A percentile compares a stretch with the other conserved stretches of the same genome.
Conservation (phyloP, 2,329 filamentous ascomycete species). For the Claviceps purpurea region DNA sequence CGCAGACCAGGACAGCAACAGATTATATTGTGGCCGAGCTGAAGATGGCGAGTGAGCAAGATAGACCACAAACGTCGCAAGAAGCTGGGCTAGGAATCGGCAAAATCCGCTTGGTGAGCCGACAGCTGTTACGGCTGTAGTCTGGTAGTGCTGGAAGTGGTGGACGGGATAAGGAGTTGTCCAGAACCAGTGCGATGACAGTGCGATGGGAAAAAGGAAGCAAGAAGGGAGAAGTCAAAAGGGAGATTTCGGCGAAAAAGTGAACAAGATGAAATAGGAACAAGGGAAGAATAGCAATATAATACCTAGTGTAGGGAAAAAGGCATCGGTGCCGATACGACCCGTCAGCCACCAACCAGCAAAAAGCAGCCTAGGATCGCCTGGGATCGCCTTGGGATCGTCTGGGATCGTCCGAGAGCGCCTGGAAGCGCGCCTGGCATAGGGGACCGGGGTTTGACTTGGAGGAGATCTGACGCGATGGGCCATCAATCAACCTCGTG, state of each 20-base stretch:
- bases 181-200: background rate
- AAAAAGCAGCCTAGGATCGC: background rate
- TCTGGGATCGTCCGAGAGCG: too few relatives aligned
- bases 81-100: constrained; percentile 1
- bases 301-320: constrained; percentile 3
- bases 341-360: constrained; percentile 7
- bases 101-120: constrained; percentile 4
- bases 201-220: background rate
- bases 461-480: constrained; percentile 22
- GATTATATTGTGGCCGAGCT: too few relatives aligned
- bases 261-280: background rate
- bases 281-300: constrained; percentile 8
- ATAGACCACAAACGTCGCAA: constrained; percentile 5
- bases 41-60: background rate
- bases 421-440: constrained; percentile 2
- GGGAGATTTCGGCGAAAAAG: background rate
- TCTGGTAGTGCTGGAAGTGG: background rate
- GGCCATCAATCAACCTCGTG: constrained; percentile 16
- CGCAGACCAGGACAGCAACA: background rate
- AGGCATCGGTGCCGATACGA: constrained; percentile 6
- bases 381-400: constrained; percentile 1
- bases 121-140: background rate
- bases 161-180: background rate
- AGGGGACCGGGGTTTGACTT: constrained; percentile 7
- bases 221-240: background rate